A percentile compares a stretch with the other conserved stretches of the same genome.
phyloP scores from a whole-genome alignment of 805 yeast species.

The Tetrapisispora pingtungensis region DNA sequence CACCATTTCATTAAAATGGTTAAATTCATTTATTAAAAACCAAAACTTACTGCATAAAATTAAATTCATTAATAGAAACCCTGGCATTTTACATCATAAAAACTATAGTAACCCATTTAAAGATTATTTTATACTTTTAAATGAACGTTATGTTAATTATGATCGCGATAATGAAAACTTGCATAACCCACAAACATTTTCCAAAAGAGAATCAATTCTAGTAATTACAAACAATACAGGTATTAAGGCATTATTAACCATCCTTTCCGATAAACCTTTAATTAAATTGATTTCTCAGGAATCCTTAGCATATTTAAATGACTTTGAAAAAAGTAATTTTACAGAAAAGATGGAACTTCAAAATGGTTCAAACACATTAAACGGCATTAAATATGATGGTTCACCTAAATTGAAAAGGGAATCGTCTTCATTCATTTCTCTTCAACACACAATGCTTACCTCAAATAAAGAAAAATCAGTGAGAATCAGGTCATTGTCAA shows the following conservation, averaged over 20 bases:
- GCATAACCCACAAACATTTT: background rate
- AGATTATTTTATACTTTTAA: slow-evolving; percentile 23
- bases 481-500: slow-evolving; percentile 22
- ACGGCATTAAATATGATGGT: slow-evolving; percentile 5
- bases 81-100: slow-evolving; percentile 1
- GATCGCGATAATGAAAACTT: background rate
- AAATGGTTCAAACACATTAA: too few species aligned
- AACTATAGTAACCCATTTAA: slow-evolving; percentile 22
- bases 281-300: slow-evolving; percentile 23
- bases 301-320: slow-evolving; percentile 22
- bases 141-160: slow-evolving; percentile 14
- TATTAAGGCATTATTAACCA: slow-evolving; percentile 27
- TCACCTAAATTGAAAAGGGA: slow-evolving; percentile 17
- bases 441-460: slow-evolving; percentile 23
- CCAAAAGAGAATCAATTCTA: slow-evolving; percentile 12
- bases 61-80: slow-evolving; percentile 1
- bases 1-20: slow-evolving; percentile 26
- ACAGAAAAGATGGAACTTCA: too few species aligned
- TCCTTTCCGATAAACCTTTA: slow-evolving; percentile 27
- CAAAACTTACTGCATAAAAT: background rate
- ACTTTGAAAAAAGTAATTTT: slow-evolving; percentile 11
- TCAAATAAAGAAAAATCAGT: slow-evolving; percentile 29
- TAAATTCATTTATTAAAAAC: slow-evolving; percentile 20
- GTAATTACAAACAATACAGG: slow-evolving; percentile 28
- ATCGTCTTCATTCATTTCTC: slow-evolving; percentile 23